These are phyloP conservation scores for Acanthamoeba polyphaga DNA, from an alignment of 208 protist species.

Conservation along the genomic window DNA sequence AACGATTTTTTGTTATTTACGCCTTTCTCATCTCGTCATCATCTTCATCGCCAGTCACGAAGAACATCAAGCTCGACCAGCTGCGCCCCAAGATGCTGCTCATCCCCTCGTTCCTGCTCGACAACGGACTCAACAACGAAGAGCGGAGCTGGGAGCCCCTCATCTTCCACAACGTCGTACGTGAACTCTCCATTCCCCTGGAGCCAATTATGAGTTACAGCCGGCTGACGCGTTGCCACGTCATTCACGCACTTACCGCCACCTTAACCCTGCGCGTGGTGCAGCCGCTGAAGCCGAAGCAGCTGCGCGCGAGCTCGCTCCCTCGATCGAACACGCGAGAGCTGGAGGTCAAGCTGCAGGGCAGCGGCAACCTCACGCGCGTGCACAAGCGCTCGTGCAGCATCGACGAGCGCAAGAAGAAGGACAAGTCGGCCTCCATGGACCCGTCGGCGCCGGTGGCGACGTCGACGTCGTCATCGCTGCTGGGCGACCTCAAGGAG, in stretches of 20 bases:
- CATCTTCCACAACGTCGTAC: slow-evolving; percentile 73
- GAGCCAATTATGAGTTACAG: background rate
- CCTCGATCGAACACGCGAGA: slow-evolving; percentile 5
- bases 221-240: background rate
- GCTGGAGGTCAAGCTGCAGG: slow-evolving; percentile 21
- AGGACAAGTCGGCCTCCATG: background rate
- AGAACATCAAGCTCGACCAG: slow-evolving; percentile 37
- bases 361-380: slow-evolving; percentile 37
- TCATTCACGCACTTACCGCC: background rate
- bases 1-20: background rate
- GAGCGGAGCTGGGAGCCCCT: slow-evolving; percentile 69
- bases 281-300: background rate
- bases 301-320: background rate
- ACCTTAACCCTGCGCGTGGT: background rate
- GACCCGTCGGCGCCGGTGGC: background rate
- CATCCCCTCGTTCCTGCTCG: slow-evolving; percentile 56
- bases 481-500: background rate
- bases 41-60: background rate
- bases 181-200: background rate
- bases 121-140: slow-evolving; percentile 61
- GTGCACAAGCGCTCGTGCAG: slow-evolving; percentile 35
- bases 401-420: slow-evolving; percentile 41
- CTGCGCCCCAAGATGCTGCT: slow-evolving; percentile 48
- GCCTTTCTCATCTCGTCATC: background rate
- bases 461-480: background rate